Conservation (phyloP, 805 yeast species). For the Ogataea salicorniae region DNA sequence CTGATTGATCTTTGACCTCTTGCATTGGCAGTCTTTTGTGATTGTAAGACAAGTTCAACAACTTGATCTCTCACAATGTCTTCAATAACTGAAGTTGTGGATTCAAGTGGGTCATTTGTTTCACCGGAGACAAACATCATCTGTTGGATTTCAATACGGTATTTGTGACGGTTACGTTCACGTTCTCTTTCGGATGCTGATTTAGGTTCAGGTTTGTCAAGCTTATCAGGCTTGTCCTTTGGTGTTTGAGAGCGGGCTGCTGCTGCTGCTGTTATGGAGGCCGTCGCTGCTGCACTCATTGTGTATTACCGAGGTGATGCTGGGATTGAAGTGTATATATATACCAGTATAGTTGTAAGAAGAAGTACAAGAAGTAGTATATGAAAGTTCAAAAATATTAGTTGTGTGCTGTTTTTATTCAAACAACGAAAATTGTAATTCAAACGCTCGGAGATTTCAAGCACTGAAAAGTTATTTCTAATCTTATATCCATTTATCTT, state of each 20-base stretch:
- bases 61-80: slow-evolving; percentile 95
- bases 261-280: slow-evolving; percentile 1
- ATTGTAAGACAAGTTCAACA: slow-evolving; percentile 70
- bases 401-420: too few relatives aligned
- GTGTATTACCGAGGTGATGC: background rate
- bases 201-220: background rate
- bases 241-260: background rate
- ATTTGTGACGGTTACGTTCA: slow-evolving; percentile 52
- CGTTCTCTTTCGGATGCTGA: slow-evolving; percentile 9
- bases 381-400: too few relatives aligned
- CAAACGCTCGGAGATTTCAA: too few relatives aligned
- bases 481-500: too few relatives aligned
- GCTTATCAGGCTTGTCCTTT: too few relatives aligned
- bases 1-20: slow-evolving; percentile 82
- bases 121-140: slow-evolving; percentile 99
- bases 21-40: slow-evolving; percentile 68
- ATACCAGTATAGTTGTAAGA: too few relatives aligned
- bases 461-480: too few relatives aligned
- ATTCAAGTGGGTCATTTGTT: slow-evolving; percentile 88
- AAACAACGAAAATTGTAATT: too few relatives aligned
- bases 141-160: slow-evolving; percentile 90
- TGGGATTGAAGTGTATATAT: background rate
- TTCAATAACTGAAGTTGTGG: slow-evolving; percentile 87
- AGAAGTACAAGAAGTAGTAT: too few relatives aligned
- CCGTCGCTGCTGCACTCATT: slow-evolving; percentile 1